phyloP scores from a whole-genome alignment of 2,329 filamentous ascomycete genomes.

The Ceratocystis smalleyi region DNA sequence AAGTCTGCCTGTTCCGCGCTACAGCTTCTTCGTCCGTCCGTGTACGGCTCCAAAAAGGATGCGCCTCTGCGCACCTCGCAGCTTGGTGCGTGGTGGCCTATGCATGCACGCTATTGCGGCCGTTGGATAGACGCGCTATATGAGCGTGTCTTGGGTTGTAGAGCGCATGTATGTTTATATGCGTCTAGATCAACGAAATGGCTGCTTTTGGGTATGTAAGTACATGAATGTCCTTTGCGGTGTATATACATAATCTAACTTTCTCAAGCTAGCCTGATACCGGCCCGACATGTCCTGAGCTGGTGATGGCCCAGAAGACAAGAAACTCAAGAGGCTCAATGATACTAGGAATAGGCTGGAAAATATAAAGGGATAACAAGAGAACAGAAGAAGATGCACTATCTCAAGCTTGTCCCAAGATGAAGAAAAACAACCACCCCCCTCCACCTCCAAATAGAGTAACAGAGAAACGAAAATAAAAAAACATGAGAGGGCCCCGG shows the following conservation, averaged over 20 bases:
- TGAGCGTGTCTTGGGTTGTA: not conserved
- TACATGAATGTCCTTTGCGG: conserved; percentile 4
- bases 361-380: not conserved
- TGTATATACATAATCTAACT: not conserved
- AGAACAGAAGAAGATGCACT: not conserved
- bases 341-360: not conserved
- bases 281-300: not conserved
- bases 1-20: too few species aligned
- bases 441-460: not conserved
- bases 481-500: not conserved
- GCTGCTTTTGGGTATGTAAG: not conserved
- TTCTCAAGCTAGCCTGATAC: not conserved
- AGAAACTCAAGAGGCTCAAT: not conserved
- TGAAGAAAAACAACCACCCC: not conserved
- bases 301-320: not conserved
- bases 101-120: not conserved
- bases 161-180: not conserved
- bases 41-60: too few species aligned
- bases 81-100: too few species aligned
- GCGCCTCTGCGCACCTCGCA: too few species aligned
- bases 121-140: not conserved
- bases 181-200: not conserved
- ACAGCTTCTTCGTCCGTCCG: too few species aligned
- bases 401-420: not conserved
- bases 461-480: not conserved